Evolutionary conservation across 352 stramenopile species (phyloP), one percentile per base, ranked within the genome.

Genomic region (Phytopythium aichiense): DNA sequence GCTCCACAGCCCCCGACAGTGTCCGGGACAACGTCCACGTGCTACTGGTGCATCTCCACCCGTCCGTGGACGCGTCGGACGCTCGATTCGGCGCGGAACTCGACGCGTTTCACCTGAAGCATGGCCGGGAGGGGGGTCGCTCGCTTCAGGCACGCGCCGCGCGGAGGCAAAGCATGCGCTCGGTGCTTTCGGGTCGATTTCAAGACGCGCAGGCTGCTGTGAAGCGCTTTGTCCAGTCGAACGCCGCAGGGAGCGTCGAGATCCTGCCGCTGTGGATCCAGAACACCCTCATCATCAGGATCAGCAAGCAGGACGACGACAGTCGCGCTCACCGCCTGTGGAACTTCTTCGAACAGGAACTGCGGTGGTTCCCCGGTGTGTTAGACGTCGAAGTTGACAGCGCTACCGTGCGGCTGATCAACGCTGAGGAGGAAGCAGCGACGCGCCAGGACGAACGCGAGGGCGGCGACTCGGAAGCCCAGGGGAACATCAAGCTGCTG

Each of bases 231-330:
- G 51, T 83, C 20, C 3, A 58, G 16, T 61, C 69, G 2, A 68
- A 69, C 55, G 54, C 12, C 0, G 15, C 55, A n/a, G 20, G 68
- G 6, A 16, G 49, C 30, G 59, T 61, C 0, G 25, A 58, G 0
- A 54, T 89, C 16, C 54, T 51, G 30, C 60, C 64, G 42, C 67
- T 91, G 1, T 91, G 81, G 81, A 63, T 91, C 56, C 74, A 84
- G 55, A 91, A 91, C 66, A 74, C 71, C 23, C 54, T 91, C 13
- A 11, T 90, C 12, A 58, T 87, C n/a, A 63, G 60, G 18, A 52
- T 75, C 43, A 37, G 42, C 23, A 48, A 57, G 13, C 30, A 52
- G 22, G 23, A 23, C 22, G 66, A 31, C 20, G 61, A 8, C 38
- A 52, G 7, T 42, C 7, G 2, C 46, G 22, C 13, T 23, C 20